Evolutionary conservation across 2,329 filamentous ascomycete genomes (phyloP).

Genomic region (Metarhizium album): DNA sequence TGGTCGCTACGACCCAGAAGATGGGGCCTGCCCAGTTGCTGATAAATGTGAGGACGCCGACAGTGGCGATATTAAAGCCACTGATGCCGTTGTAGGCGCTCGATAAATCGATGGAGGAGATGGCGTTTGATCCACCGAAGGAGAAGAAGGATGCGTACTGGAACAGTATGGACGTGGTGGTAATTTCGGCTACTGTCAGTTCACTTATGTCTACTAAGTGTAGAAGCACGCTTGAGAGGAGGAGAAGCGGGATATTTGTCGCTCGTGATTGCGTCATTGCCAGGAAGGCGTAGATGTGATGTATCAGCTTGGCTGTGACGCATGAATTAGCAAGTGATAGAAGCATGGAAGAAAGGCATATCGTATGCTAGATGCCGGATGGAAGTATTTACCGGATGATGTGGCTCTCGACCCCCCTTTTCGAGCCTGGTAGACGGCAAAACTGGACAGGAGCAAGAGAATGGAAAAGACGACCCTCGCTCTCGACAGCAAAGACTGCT

Average conservation of each 20-base stretch:
- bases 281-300: conserved; percentile 66
- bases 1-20: conserved; percentile 69
- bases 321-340: not conserved
- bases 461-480: conserved; percentile 41
- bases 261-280: conserved; percentile 78
- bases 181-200: conserved; percentile 47
- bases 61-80: conserved; percentile 67
- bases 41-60: conserved; percentile 74
- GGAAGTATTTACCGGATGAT: conserved; percentile 18
- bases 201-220: conserved; percentile 35
- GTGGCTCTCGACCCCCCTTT: conserved; percentile 14
- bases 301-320: conserved; percentile 34
- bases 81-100: conserved; percentile 89
- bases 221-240: conserved; percentile 57
- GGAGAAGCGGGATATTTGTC: conserved; percentile 75
- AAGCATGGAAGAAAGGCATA: not conserved
- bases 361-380: not conserved
- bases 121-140: conserved; percentile 83
- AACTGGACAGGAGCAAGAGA: conserved; percentile 27
- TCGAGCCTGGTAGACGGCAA: conserved; percentile 29
- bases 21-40: conserved; percentile 88
- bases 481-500: conserved; percentile 34
- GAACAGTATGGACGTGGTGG: conserved; percentile 62
- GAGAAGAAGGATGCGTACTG: conserved; percentile 83
- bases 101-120: conserved; percentile 89